Base-by-base conservation (phyloP, 176 grass and related monocot genomes). In the Carex cristatella region DNA sequence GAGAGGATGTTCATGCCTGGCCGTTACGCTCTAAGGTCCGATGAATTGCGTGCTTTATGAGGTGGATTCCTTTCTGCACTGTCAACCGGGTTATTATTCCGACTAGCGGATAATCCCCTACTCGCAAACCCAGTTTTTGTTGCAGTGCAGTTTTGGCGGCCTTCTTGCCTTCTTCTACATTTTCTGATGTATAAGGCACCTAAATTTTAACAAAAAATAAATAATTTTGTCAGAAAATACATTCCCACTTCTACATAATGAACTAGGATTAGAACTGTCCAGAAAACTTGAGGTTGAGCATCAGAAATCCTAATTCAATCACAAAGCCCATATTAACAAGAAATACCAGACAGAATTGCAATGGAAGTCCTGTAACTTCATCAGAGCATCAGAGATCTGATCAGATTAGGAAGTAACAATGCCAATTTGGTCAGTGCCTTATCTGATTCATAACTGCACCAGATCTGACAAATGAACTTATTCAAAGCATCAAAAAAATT, bases 11-110 rank as follows among this genome's bases (percentile, higher is more conserved):
- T 13, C 48, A 72, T 35, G 93, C 96, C 96, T 98, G 96, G 35
- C 96, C 91, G 83, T 92, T 84, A 83, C 83, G 90, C 65, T 98
- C 96, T 51, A 98, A 89, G 61, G 93, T 80, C 76, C 81, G 85
- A 33, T 57, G 55, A 35, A 99, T 92, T 55, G 91, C 91, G 63
- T 99, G 96, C 69, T 98, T 95, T 80, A 99, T 99, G 72, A 99
- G 96, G 90, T 99, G 96, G 84, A 99, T 92, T 89, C 96, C 93
- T 86, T 99, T 95, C 87, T 99, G 96, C 49, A 93, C 90, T 51
- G 96, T 99, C 56, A 95, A 89, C 15, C 91, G 96, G 59, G 83
- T 92, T 48, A 99, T 94, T 61, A 99, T 95, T 87, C 93, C 96
- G 12, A 99, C 89, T 81, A 99, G 14, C 70, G 93, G 90, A 70